Evolutionary conservation across 2,329 filamentous ascomycete genomes (phyloP).

Genomic region (Fusarium sp.): DNA sequence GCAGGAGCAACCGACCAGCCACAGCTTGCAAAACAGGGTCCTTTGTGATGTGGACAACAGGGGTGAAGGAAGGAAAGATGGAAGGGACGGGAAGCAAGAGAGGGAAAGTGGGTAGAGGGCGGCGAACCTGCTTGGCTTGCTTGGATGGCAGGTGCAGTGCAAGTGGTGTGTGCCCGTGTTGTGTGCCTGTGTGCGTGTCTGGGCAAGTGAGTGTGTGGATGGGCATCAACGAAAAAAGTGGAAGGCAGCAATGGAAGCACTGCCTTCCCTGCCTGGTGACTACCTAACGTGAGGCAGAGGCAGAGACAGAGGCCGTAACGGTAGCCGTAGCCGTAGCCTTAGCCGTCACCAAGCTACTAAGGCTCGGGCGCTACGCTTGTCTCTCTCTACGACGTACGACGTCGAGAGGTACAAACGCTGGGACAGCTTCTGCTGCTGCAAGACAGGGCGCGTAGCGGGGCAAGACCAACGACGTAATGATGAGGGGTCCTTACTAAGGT

Average conservation of each 20-base stretch:
- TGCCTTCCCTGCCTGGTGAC: slow-evolving; percentile 18
- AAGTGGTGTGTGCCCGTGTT: not conserved
- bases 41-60: slow-evolving; percentile 27
- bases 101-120: slow-evolving; percentile 28
- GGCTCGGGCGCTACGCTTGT: not conserved
- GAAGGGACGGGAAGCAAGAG: slow-evolving; percentile 9
- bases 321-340: not conserved
- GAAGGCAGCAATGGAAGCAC: slow-evolving; percentile 37
- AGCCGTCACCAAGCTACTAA: not conserved
- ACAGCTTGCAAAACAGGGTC: slow-evolving; percentile 40
- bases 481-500: slow-evolving; percentile 35
- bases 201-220: slow-evolving; percentile 24
- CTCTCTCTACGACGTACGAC: not conserved
- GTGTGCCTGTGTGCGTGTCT: not conserved
- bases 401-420: not conserved
- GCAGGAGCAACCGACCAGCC: slow-evolving; percentile 25
- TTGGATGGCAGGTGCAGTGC: not conserved
- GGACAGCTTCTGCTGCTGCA: not conserved
- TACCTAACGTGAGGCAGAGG: not conserved
- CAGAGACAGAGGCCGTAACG: not conserved
- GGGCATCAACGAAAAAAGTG: slow-evolving; percentile 36
- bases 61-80: slow-evolving; percentile 11
- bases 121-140: slow-evolving; percentile 15
- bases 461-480: slow-evolving; percentile 43
- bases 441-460: not conserved